Evolutionary conservation across 371 early-diverging fungal genomes (phyloP).

Genomic region (Coemansia linderi): DNA sequence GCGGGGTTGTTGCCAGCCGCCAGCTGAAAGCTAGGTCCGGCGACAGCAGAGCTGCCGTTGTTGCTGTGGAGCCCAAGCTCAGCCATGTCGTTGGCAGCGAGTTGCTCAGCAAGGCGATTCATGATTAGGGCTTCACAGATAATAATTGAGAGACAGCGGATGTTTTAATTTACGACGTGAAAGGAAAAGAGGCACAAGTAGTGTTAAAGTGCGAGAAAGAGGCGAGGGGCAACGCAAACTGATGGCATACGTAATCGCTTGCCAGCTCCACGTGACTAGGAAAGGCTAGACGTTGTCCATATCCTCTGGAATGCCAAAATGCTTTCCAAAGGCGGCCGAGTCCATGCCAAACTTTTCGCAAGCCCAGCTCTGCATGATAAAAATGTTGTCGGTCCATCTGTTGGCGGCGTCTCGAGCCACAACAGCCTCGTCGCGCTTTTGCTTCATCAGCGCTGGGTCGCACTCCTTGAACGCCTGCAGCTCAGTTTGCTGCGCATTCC

Average conservation of each 20-base stretch:
- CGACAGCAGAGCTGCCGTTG: neutral
- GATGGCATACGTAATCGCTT: neutral
- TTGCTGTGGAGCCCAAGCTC: conserved; percentile 15
- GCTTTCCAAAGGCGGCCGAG: conserved; percentile 66
- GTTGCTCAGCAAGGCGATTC: conserved; percentile 36
- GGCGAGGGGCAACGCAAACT: neutral
- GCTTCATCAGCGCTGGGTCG: conserved; percentile 73
- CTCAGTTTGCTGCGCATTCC: conserved; percentile 55
- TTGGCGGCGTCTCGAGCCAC: conserved; percentile 77
- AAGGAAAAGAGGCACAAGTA: neutral
- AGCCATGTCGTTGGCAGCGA: conserved; percentile 13
- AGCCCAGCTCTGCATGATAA: conserved; percentile 82
- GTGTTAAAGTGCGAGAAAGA: neutral
- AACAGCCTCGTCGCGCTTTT: conserved; percentile 62
- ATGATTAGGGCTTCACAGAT: conserved; percentile 7
- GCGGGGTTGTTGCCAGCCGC: conserved; percentile 40
- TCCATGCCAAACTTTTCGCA: conserved; percentile 76
- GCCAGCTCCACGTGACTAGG: neutral
- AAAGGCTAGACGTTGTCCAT: conserved; percentile 66
- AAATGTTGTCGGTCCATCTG: conserved; percentile 94
- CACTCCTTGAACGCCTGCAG: conserved; percentile 70
- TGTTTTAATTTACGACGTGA: neutral
- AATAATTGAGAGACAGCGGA: neutral
- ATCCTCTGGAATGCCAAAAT: conserved; percentile 80
- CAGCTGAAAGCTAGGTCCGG: conserved; percentile 32